Percentiles rank a stretch among this genome's conserved stretches.
Evolutionary conservation across 1,284 basidiomycete species (phyloP).

Genomic region (Mycosarcoma maydis): DNA sequence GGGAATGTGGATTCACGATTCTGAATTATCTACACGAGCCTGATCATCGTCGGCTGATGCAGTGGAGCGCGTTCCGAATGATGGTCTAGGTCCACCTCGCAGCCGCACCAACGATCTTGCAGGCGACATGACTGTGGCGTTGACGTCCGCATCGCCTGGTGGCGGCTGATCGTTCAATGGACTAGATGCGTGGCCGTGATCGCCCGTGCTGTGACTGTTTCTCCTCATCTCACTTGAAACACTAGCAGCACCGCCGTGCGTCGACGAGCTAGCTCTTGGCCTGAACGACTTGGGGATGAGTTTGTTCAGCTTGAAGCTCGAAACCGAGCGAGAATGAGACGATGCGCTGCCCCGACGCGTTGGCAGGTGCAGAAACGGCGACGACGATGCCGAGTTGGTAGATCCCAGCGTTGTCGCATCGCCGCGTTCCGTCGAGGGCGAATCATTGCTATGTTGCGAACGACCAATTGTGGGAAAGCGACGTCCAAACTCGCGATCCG

Average conservation of each 20-base stretch:
- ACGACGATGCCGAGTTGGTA: constrained; percentile 9
- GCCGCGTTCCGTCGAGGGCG: constrained; percentile 19
- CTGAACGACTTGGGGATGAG: constrained; percentile 32
- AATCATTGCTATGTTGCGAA: constrained; percentile 4
- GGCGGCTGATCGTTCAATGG: constrained; percentile 2
- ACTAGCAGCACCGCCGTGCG: background rate
- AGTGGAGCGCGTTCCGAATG: background rate
- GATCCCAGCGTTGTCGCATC: background rate
- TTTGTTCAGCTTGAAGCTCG: constrained; percentile 37
- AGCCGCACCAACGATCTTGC: background rate
- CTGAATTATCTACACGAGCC: too few relatives aligned
- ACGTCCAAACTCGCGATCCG: background rate
- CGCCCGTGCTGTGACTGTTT: constrained; percentile 4
- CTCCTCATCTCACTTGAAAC: background rate
- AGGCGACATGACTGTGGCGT: background rate
- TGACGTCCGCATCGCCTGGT: background rate
- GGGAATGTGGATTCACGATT: too few relatives aligned
- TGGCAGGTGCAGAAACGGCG: constrained; percentile 21
- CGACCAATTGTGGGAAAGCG: constrained; percentile 5
- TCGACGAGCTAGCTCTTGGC: background rate
- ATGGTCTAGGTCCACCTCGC: background rate
- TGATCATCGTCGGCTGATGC: background rate
- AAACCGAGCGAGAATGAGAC: constrained; percentile 15
- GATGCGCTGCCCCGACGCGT: constrained; percentile 9
- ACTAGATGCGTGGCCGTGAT: background rate